Base-by-base conservation (phyloP, 768 basidiomycete genomes). In the Rhodotorula kratochvilovae region DNA sequence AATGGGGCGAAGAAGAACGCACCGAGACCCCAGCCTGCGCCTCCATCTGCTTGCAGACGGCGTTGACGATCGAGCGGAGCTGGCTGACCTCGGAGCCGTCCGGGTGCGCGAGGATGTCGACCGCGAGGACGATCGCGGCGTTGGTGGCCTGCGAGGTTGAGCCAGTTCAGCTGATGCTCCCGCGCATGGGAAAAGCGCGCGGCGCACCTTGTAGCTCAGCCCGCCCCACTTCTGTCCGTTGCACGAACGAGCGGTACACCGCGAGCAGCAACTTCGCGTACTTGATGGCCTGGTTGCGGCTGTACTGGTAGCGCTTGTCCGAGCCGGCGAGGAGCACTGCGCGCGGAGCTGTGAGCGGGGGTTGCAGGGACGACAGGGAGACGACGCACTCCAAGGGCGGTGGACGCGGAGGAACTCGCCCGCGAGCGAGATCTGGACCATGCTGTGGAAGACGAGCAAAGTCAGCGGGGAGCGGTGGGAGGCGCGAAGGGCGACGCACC, bases 101-200 rank as follows among this genome's bases (percentile, higher is more conserved):
- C 8, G 71, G 71, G 63, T 68, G 68, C 29, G 71, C 63, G 55
- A 72, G 71, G 11, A 61, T 53, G 23, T 72, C 71, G 63, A 72
- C 56, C 8, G 59, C 71, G 42, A 72, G 67, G 5, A 72, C 67
- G 33, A 72, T 61, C 2, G 63, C 63, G 0, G 71, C 67, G 54
- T 68, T 67, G 29, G 61, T 63, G 0, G 71, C 69, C 57, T 58
- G 54, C 16, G 5, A 7, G 39, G 1, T 39, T 11, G 13, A 7
- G 13, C 8, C 4, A 16, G 57, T 42, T 15, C 36, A 39, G 48
- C n/a, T n/a, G 46, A 29, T 17, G 53, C 15, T 54, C 31, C 29
- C 19, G 15, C 15, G 31, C 31, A 8, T 6, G 23, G 27, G 31
- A 33, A 11, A 54, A 12, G 27, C n/a, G n/a, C 11, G 25, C 7